A percentile compares a stretch with the other conserved stretches of the same genome.
These are phyloP conservation scores for Aureobasidium sp. DNA, from an alignment of 2,329 filamentous ascomycete species.

Conservation along the genomic window DNA sequence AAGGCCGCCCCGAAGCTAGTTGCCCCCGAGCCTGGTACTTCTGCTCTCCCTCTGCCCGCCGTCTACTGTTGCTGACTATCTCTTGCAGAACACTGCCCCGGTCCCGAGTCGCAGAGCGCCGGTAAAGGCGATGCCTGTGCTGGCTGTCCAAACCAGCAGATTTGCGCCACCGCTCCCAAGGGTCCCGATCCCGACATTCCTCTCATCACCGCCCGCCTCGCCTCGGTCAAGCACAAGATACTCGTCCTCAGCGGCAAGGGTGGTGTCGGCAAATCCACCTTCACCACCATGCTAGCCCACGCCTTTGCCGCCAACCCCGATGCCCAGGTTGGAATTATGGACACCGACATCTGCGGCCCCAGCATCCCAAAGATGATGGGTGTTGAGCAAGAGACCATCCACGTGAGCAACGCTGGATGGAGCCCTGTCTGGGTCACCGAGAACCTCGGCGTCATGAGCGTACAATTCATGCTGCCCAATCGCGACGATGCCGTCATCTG, in stretches of 20 bases:
- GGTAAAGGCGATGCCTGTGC: constrained; percentile 74
- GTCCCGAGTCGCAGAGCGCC: constrained; percentile 68
- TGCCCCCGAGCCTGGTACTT: constrained; percentile 72
- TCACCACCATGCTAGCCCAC: constrained; percentile 80
- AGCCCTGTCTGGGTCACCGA: constrained; percentile 92
- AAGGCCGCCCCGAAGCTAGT: constrained; percentile 78
- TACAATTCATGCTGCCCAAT: constrained; percentile 96
- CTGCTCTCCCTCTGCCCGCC: not conserved
- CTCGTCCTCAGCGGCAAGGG: constrained; percentile 91
- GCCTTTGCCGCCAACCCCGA: constrained; percentile 78
- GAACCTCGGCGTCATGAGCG: constrained; percentile 91
- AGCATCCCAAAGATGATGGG: constrained; percentile 99
- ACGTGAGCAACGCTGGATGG: constrained; percentile 84
- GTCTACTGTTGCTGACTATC: not conserved
- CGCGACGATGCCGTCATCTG: constrained; percentile 94
- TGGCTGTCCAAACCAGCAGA: constrained; percentile 90
- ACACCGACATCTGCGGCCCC: constrained; percentile 94
- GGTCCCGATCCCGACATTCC: constrained; percentile 93
- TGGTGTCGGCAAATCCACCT: constrained; percentile 93
- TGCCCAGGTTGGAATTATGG: constrained; percentile 85
- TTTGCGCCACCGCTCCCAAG: constrained; percentile 90
- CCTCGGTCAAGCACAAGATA: constrained; percentile 81
- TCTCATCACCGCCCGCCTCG: constrained; percentile 74
- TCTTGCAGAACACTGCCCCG: constrained; percentile 77
- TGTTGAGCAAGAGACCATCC: constrained; percentile 87